A percentile compares a stretch with the other conserved stretches of the same genome.
Evolutionary conservation across 768 basidiomycete genomes (phyloP).

Genomic region (Auriculariales sp.): DNA sequence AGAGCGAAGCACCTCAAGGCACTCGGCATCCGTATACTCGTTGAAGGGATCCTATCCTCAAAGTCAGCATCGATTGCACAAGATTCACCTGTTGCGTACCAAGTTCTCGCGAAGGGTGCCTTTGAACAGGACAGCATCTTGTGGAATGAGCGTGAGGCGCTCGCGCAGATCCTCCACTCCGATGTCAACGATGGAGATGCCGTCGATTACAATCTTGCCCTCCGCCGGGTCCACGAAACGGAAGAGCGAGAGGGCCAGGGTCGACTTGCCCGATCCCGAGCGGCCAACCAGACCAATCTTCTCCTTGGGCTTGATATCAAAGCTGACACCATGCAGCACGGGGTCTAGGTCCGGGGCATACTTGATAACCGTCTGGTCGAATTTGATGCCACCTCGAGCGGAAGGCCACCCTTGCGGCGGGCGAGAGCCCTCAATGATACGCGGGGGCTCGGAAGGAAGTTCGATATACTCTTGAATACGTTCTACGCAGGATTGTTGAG

Average conservation of each 20-base stretch:
- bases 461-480: constrained; percentile 60
- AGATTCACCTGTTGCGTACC: no score
- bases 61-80: no score
- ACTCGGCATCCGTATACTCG: constrained; percentile 37
- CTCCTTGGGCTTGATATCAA: constrained; percentile 45
- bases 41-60: not conserved
- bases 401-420: constrained; percentile 66
- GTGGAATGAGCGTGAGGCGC: not conserved
- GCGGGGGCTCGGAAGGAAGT: constrained; percentile 53
- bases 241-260: constrained; percentile 4
- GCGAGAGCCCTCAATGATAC: constrained; percentile 34
- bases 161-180: constrained; percentile 18
- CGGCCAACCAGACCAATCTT: constrained; percentile 40
- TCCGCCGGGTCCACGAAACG: constrained; percentile 12
- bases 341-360: constrained; percentile 51
- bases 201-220: constrained; percentile 21
- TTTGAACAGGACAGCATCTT: constrained; percentile 4
- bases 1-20: constrained; percentile 36
- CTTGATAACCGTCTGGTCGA: constrained; percentile 42
- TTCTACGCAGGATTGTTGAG: constrained; percentile 57
- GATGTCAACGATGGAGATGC: constrained; percentile 23
- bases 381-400: constrained; percentile 32
- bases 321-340: constrained; percentile 44
- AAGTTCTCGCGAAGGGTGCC: constrained; percentile 1
- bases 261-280: not conserved